Base-by-base conservation (phyloP, 2,329 filamentous ascomycete genomes). In the Lithohypha guttulata region DNA sequence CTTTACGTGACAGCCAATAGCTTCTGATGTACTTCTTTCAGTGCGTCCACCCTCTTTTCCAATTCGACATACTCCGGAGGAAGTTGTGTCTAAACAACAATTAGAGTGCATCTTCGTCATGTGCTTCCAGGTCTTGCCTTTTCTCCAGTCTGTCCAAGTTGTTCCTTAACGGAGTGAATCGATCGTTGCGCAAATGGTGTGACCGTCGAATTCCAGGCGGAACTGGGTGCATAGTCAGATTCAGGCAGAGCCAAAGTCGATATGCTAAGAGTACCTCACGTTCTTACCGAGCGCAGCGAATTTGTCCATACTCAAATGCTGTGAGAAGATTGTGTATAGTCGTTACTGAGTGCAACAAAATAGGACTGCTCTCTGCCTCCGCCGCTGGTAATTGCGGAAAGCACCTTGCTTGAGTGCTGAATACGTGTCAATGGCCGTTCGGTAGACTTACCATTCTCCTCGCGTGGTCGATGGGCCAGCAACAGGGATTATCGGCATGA, bases 21-120 rank as follows among this genome's bases (percentile, higher is more conserved):
- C 71, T 93, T 94, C 68, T 93, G 85, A 65, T 98, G 91, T 44
- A 93, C 91, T 59, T 83, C 79, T 72, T 94, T 96, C 59, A 98
- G 71, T 43, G 91, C 91, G 76, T 98, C 91, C 56, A 96, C 86
- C 51, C 89, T 81, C 75, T 95, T 95, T 76, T 98, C 91, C 46
- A 98, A 81, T 64, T 96, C 87, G 59, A 95, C 84, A 65, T 98
- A 98, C 65, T 96, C 91, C 52, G 87, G 81, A 31, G 91, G 91
- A 29, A 98, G 84, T 67, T 96, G 82, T 48, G 91, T 98, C 85
- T 93, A 37, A 18, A 11, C 18, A 10, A 6, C 33, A 30, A 38
- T 45, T 39, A 32, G 34, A 10, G 29, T 49, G 36, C 47, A 43
- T 38, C 22, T n/a, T 14, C 11, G 14, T 18, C 10, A 25, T 13